A percentile compares a stretch with the other conserved stretches of the same genome.
phyloP scores from a whole-genome alignment of 352 stramenopile species.

The Phytophthora crassamura region DNA sequence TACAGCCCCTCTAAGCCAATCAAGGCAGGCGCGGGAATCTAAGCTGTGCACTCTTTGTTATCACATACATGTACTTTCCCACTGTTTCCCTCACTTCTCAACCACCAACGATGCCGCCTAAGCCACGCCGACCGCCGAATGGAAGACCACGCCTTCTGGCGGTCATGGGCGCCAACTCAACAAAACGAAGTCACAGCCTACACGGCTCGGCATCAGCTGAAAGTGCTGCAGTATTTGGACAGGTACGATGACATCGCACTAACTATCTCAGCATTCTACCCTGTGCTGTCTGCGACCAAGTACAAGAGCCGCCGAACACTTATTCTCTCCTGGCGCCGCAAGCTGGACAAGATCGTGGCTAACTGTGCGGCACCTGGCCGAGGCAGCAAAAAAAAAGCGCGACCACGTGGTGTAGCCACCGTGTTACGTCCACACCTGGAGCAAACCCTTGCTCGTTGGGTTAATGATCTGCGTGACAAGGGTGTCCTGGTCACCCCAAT shows the following conservation, averaged over 20 bases:
- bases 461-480: slow-evolving; percentile 1
- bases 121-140: background rate
- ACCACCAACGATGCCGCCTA: too few relatives aligned
- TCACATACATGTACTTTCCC: too few relatives aligned
- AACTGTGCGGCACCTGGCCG: background rate
- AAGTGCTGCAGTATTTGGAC: background rate
- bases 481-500: background rate
- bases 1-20: too few relatives aligned
- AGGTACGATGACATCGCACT: background rate
- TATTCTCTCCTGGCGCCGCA: slow-evolving; percentile 1
- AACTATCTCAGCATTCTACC: background rate
- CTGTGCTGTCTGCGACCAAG: background rate
- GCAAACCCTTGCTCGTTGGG: background rate
- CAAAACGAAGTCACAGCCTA: background rate
- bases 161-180: background rate
- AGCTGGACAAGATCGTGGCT: background rate
- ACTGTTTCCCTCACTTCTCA: too few relatives aligned
- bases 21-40: too few relatives aligned
- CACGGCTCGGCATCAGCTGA: background rate
- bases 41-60: too few relatives aligned
- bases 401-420: too few relatives aligned
- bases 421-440: background rate
- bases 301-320: slow-evolving; percentile 1
- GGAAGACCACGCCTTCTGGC: background rate
- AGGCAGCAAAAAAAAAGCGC: too few relatives aligned